These are phyloP conservation scores for Cercophora newfieldiana DNA, from an alignment of 495 filamentous ascomycete species.

Conservation along the genomic window DNA sequence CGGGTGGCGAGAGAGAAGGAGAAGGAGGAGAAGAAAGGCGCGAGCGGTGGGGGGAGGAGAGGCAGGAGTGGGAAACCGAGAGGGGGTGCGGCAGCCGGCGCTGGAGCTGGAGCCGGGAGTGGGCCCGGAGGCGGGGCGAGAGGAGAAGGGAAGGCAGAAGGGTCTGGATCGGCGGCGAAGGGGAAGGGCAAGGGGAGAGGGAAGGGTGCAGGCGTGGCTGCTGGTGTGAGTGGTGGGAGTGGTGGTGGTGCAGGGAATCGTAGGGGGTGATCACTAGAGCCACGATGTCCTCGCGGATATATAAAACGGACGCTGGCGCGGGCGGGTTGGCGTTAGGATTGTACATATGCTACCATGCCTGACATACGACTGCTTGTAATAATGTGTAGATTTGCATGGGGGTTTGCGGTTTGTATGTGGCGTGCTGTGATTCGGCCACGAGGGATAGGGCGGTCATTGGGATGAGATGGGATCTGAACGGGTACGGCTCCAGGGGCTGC, in stretches of 20 bases:
- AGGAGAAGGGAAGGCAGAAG: not conserved
- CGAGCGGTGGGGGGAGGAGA: conserved; percentile 29
- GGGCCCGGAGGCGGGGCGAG: not conserved
- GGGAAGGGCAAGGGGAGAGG: conserved; percentile 12
- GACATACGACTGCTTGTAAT: conserved; percentile 1
- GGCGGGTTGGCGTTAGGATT: not conserved
- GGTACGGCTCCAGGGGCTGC: conserved; percentile 11
- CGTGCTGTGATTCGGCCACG: conserved; percentile 18
- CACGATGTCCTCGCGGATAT: conserved; percentile 9
- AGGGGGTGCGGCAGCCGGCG: conserved; percentile 4
- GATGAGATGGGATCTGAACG: not conserved
- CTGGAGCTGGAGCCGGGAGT: not conserved
- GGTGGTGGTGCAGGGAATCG: not conserved
- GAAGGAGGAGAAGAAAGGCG: conserved; percentile 25
- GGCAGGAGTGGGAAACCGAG: conserved; percentile 30
- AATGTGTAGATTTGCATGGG: not conserved
- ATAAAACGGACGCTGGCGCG: not conserved
- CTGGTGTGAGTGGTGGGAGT: not conserved
- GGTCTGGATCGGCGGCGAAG: not conserved
- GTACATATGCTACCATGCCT: conserved; percentile 11
- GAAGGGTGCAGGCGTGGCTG: conserved; percentile 1
- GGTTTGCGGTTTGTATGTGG: conserved; percentile 15
- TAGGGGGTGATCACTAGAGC: conserved; percentile 10
- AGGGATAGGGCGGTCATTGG: not conserved
- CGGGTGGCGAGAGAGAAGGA: conserved; percentile 31